A percentile compares a stretch with the other conserved stretches of the same genome.
These are phyloP conservation scores for Sugiyamaella qingdaonensis DNA, from an alignment of 805 yeast species.

Conservation along the genomic window DNA sequence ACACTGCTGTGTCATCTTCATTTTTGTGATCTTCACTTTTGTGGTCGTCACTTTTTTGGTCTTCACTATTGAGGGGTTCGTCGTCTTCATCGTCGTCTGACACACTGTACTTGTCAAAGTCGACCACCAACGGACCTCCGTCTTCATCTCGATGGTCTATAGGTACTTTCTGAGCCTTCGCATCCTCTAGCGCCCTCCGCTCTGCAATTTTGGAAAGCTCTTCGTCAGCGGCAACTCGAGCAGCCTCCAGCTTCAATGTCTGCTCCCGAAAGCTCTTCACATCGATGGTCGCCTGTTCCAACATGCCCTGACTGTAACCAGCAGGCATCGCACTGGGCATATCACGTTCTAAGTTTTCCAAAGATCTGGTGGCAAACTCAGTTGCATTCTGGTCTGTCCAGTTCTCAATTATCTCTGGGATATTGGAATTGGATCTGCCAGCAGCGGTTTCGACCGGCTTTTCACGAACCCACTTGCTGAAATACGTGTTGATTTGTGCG, in stretches of 20 bases:
- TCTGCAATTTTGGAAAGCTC: background rate
- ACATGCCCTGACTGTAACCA: background rate
- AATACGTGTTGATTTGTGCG: background rate
- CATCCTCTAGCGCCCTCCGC: background rate
- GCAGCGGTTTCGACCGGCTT: background rate
- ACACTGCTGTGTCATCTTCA: background rate
- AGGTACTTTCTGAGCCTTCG: background rate
- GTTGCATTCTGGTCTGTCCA: constrained; percentile 1
- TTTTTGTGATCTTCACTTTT: constrained; percentile 8
- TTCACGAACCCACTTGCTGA: background rate
- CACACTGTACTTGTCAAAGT: constrained; percentile 1
- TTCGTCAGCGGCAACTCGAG: background rate
- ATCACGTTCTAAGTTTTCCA: background rate
- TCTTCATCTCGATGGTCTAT: background rate
- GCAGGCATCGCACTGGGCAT: background rate
- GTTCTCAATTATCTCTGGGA: background rate
- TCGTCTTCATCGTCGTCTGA: constrained; percentile 10
- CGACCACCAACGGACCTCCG: background rate
- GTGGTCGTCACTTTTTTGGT: too few relatives aligned
- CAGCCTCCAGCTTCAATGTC: constrained; percentile 16
- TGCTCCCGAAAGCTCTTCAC: constrained; percentile 22
- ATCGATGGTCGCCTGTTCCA: constrained; percentile 14
- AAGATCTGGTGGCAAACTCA: background rate
- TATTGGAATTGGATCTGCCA: background rate
- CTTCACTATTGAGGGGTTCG: constrained; percentile 7